phyloP scores from a whole-genome alignment of 1,139 yeast genomes.

The Yamadazyma epiphylla region DNA sequence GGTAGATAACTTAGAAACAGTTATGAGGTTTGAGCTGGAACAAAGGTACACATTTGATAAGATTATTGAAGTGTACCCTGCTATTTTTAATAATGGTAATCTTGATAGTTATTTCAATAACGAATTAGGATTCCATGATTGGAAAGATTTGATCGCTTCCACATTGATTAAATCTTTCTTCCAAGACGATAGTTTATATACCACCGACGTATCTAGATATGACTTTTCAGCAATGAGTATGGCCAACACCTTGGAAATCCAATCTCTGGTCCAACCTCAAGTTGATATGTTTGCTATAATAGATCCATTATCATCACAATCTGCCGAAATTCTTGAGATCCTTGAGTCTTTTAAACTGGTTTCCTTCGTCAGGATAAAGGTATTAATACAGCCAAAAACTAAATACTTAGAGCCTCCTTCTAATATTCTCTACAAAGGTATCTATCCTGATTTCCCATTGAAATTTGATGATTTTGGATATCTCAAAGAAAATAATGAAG shows the following conservation, averaged over 20 bases:
- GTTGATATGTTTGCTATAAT: conserved; percentile 56
- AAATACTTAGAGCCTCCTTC: conserved; percentile 38
- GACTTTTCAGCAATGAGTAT: conserved; percentile 38
- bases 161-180: conserved; percentile 44
- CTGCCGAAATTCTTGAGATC: conserved; percentile 60
- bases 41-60: conserved; percentile 30
- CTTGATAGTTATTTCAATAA: conserved; percentile 15
- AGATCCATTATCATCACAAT: conserved; percentile 68
- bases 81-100: conserved; percentile 17
- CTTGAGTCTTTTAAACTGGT: conserved; percentile 41
- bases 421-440: conserved; percentile 57
- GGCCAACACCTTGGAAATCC: conserved; percentile 28
- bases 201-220: conserved; percentile 39
- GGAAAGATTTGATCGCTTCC: conserved; percentile 47
- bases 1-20: conserved; percentile 20
- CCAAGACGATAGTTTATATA: conserved; percentile 30
- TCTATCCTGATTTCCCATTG: conserved; percentile 32
- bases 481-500: conserved; percentile 7
- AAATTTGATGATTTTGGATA: conserved; percentile 38
- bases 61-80: conserved; percentile 28
- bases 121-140: conserved; percentile 21
- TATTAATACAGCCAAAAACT: conserved; percentile 58
- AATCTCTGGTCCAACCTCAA: conserved; percentile 18
- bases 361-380: conserved; percentile 45
- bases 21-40: conserved; percentile 33